Conservation (phyloP, 352 stramenopile species). For the Globisporangium ultimum region DNA sequence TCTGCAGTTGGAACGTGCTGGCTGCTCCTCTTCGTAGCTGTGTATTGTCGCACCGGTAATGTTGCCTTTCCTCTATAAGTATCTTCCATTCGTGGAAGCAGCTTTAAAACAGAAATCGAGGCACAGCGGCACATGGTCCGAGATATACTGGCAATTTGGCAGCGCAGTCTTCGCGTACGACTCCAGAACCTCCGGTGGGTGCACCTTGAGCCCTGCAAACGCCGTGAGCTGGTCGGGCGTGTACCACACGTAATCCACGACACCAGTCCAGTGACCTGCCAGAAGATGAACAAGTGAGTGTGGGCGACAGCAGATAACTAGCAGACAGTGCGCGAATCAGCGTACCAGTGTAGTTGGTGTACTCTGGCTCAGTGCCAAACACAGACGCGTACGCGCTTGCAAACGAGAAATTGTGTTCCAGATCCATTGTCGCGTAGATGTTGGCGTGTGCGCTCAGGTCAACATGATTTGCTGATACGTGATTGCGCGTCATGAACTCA, state of each 20-base stretch:
- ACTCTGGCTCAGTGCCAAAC: conserved; percentile 94
- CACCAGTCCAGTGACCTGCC: conserved; percentile 91
- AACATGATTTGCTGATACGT: conserved; percentile 85
- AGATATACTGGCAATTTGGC: conserved; percentile 95
- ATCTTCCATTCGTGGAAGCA: conserved; percentile 38
- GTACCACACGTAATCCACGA: conserved; percentile 99
- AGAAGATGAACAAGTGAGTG: too few relatives aligned
- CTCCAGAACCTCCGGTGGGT: conserved; percentile 87
- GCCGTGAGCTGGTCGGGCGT: conserved; percentile 90
- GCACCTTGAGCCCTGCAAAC: conserved; percentile 93
- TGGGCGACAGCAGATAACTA: too few relatives aligned
- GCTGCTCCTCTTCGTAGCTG: too few relatives aligned
- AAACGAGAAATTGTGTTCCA: conserved; percentile 93
- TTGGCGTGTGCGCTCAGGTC: conserved; percentile 68
- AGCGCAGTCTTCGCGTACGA: conserved; percentile 89
- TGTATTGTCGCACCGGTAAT: too few relatives aligned
- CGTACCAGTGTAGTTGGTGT: conserved; percentile 97
- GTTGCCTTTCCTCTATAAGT: conserved; percentile 37
- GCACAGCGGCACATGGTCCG: conserved; percentile 95
- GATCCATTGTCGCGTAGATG: conserved; percentile 60
- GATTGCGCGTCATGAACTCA: conserved; percentile 92
- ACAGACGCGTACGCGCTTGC: conserved; percentile 94
- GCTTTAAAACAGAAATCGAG: conserved; percentile 87
- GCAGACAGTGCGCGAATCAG: not conserved
- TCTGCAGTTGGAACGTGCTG: too few relatives aligned